phyloP scores from a whole-genome alignment of 2,329 filamentous ascomycete genomes.

The Ceratocystis colombiana region DNA sequence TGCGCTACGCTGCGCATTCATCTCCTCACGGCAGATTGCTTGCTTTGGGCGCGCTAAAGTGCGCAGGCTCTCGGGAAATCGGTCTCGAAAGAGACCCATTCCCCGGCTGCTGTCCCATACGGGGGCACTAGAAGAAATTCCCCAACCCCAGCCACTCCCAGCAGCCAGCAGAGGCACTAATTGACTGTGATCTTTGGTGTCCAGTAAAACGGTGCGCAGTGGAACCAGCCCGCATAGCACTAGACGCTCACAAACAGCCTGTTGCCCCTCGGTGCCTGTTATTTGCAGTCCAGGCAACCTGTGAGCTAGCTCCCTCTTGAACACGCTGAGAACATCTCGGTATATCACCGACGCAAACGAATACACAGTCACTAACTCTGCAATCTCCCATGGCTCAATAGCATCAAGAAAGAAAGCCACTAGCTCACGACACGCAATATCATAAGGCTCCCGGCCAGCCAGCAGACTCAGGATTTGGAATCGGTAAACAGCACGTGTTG shows the following conservation, averaged over 20 bases:
- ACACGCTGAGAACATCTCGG: slow-evolving; percentile 17
- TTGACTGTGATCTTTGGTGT: slow-evolving; percentile 1
- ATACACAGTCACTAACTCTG: slow-evolving; percentile 22
- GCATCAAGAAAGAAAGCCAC: slow-evolving; percentile 16
- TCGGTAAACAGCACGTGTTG: slow-evolving; percentile 22
- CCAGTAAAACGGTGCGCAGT: slow-evolving; percentile 18
- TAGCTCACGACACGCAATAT: neutral
- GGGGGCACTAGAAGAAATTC: neutral
- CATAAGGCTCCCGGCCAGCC: slow-evolving; percentile 4
- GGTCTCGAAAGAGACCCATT: neutral
- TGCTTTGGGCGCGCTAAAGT: slow-evolving; percentile 9
- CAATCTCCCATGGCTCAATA: slow-evolving; percentile 24
- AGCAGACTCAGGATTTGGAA: slow-evolving; percentile 22
- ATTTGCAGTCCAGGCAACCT: neutral
- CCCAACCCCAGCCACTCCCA: neutral
- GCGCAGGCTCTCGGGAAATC: slow-evolving; percentile 8
- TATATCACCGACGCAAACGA: slow-evolving; percentile 18
- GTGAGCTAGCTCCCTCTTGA: neutral
- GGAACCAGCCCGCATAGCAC: slow-evolving; percentile 19
- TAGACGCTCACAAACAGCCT: slow-evolving; percentile 1
- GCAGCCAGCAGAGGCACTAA: slow-evolving; percentile 12
- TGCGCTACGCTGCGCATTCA: slow-evolving; percentile 10
- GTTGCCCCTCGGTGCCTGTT: neutral
- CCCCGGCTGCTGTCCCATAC: neutral
- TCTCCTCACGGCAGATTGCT: neutral